Percentiles rank a stretch among this genome's conserved stretches.
These are phyloP conservation scores for Daedaleopsis sinensis DNA, from an alignment of 768 basidiomycete genomes.

Conservation along the genomic window DNA sequence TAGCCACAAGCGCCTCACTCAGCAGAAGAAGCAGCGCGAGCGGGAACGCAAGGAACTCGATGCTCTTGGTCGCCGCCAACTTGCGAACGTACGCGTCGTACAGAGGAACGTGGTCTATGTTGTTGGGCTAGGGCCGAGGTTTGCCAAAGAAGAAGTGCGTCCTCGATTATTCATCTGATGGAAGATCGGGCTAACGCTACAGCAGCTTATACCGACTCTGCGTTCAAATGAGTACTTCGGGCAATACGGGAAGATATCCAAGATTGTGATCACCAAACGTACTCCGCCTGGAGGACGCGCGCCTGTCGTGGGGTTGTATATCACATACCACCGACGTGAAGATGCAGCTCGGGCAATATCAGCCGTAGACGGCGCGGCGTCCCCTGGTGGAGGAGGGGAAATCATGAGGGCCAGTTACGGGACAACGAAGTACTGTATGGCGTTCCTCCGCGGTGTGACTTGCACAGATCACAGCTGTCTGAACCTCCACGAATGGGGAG, in stretches of 20 bases:
- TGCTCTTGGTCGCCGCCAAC: constrained; percentile 76
- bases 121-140: constrained; percentile 90
- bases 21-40: constrained; percentile 93
- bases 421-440: constrained; percentile 97
- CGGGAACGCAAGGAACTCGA: constrained; percentile 96
- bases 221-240: constrained; percentile 97
- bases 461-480: constrained; percentile 92
- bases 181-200: constrained; percentile 12
- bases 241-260: constrained; percentile 97
- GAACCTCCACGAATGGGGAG: constrained; percentile 97
- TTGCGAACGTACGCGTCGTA: constrained; percentile 94
- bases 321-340: constrained; percentile 92
- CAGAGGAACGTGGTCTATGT: constrained; percentile 97
- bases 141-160: constrained; percentile 94
- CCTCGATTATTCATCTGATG: constrained; percentile 1
- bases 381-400: constrained; percentile 88
- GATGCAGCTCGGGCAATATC: constrained; percentile 93
- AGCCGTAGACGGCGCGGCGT: constrained; percentile 89
- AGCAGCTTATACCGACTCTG: constrained; percentile 83
- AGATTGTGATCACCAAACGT: constrained; percentile 92
- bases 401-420: constrained; percentile 94
- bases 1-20: constrained; percentile 93
- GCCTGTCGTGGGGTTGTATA: constrained; percentile 90
- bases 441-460: constrained; percentile 81
- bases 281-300: constrained; percentile 71